These are phyloP conservation scores for Batkoa obscura DNA, from an alignment of 371 early-diverging fungal genomes.

Conservation along the genomic window DNA sequence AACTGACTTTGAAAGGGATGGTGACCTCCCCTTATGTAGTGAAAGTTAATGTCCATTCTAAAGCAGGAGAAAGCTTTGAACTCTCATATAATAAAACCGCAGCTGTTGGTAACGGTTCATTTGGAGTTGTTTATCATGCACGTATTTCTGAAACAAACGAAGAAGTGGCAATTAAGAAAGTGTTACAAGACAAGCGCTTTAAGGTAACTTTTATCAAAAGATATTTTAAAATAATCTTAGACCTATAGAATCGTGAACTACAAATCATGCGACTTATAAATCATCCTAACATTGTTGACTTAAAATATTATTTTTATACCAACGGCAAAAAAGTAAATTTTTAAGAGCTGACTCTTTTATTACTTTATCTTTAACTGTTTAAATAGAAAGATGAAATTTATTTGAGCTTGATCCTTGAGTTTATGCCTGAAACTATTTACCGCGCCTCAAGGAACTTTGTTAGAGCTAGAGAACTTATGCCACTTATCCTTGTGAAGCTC, in stretches of 20 bases:
- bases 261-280: conserved; percentile 81
- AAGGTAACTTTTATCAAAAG: conserved; percentile 32
- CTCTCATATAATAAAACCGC: conserved; percentile 73
- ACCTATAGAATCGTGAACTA: conserved; percentile 72
- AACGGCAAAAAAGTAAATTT: conserved; percentile 49
- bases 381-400: conserved; percentile 71
- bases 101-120: conserved; percentile 85
- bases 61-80: conserved; percentile 54
- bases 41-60: conserved; percentile 6
- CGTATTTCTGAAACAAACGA: conserved; percentile 56
- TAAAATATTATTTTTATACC: conserved; percentile 78
- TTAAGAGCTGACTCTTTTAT: background rate
- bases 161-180: conserved; percentile 83
- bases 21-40: conserved; percentile 3
- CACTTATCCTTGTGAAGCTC: conserved; percentile 76
- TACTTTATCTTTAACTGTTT: background rate
- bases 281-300: conserved; percentile 74
- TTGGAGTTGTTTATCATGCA: conserved; percentile 92
- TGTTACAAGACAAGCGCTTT: conserved; percentile 87
- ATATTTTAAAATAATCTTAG: background rate
- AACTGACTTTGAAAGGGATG: too few species aligned
- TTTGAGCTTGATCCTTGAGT: conserved; percentile 82
- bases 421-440: conserved; percentile 88
- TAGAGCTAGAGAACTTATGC: conserved; percentile 78
- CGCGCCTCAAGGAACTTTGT: conserved; percentile 72